phyloP scores from a whole-genome alignment of 78 protist genomes.

The Trichosphaerium sp. region DNA sequence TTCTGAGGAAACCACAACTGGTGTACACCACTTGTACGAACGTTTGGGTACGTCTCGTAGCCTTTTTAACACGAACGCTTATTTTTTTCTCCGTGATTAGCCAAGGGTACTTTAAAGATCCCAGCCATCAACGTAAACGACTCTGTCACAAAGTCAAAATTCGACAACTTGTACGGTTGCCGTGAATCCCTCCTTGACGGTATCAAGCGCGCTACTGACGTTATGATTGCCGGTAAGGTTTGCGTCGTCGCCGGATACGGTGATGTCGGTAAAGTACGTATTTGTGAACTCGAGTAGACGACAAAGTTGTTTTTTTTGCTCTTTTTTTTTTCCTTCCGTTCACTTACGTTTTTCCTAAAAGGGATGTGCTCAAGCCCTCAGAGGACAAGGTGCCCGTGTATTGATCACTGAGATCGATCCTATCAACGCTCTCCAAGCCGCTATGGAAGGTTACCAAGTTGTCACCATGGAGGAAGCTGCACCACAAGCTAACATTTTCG shows the following conservation, averaged over 20 bases:
- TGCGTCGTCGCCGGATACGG: constrained; percentile 95
- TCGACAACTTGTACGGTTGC: constrained; percentile 98
- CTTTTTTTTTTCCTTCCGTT: no score
- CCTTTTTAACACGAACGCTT: constrained; percentile 99
- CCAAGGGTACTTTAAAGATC: no score
- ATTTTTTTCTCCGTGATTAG: no score
- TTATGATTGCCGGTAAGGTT: constrained; percentile 97
- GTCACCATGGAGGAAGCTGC: constrained; percentile 81
- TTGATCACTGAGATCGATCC: constrained; percentile 98
- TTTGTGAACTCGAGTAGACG: no score
- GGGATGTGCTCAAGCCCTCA: constrained; percentile 91
- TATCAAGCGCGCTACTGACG: constrained; percentile 98
- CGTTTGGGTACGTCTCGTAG: no score
- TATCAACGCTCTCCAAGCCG: constrained; percentile 98
- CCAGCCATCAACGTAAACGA: no score
- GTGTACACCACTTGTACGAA: constrained; percentile 93
- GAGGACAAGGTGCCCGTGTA: constrained; percentile 84
- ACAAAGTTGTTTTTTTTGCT: no score
- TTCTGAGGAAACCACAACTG: constrained; percentile 99
- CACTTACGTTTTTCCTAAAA: no score
- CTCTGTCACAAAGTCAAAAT: constrained; percentile 98
- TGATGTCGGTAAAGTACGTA: constrained; percentile 99
- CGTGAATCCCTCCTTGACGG: constrained; percentile 97
- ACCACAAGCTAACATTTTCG: constrained; percentile 74
- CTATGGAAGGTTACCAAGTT: constrained; percentile 95